Evolutionary conservation across 768 basidiomycete species (phyloP), one percentile per base, ranked within the genome.

Genomic region (Pholiota conissans): DNA sequence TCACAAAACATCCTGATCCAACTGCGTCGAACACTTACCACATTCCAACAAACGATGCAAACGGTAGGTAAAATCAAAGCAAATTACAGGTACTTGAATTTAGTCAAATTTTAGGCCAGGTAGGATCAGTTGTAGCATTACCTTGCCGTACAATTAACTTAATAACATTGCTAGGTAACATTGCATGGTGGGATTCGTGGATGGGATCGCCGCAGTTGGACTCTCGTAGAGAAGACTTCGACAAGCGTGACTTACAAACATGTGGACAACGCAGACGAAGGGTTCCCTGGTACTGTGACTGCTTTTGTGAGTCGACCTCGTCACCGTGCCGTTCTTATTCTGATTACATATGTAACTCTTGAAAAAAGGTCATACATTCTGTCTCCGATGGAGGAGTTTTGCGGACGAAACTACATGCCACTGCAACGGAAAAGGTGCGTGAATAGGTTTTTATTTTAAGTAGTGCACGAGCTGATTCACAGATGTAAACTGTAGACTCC

Each of bases 141-240:
- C n/a, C n/a, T n/a, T n/a, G n/a, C n/a, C n/a, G n/a, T n/a, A n/a
- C n/a, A n/a, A n/a, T n/a, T n/a, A n/a, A n/a, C n/a, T n/a, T n/a
- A n/a, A n/a, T n/a, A n/a, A n/a, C n/a, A n/a, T n/a, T 51, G 66
- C 65, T 63, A 77, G 67, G 79, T 81, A 30, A 83, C 82, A 1
- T 71, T 85, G 1, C 84, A 85, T 64, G 84, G 84, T 0, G 83
- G 84, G 1, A 75, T 76, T 16, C 69, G 74, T 51, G 84, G 84
- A 18, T 87, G 79, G 77, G 85, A 86, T 62, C 74, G 78, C 14
- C 77, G 79, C 6, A 80, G 79, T 67, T 86, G 84, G 84, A 82
- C 77, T 2, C 57, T 84, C 5, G 75, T 77, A 0, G 67, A 71
- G 11, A 74, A 71, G 59, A 73, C 74, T 5, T 60, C 71, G 16